These are phyloP conservation scores for Kuraishia capsulata DNA, from an alignment of 805 yeast genomes.

Conservation along the genomic window DNA sequence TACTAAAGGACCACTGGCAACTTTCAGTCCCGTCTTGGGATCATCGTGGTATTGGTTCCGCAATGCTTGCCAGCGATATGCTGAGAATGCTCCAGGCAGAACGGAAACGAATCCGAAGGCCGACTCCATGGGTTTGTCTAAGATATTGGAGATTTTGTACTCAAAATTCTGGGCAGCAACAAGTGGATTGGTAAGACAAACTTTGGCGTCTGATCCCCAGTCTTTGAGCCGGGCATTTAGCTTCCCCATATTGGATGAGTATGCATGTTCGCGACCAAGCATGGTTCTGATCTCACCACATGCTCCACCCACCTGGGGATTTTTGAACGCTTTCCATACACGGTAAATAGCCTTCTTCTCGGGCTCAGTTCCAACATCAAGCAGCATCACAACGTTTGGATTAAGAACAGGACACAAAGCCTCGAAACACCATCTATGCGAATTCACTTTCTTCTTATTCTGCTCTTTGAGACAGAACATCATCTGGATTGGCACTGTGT, in stretches of 20 bases:
- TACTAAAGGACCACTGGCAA: slow-evolving; percentile 64
- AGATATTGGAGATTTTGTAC: slow-evolving; percentile 87
- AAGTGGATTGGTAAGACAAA: slow-evolving; percentile 60
- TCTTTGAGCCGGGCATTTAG: slow-evolving; percentile 14
- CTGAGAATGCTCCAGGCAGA: slow-evolving; percentile 94
- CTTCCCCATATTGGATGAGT: not conserved
- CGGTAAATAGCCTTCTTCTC: slow-evolving; percentile 75
- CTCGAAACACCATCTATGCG: slow-evolving; percentile 95
- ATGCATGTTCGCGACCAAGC: slow-evolving; percentile 38
- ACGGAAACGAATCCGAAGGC: slow-evolving; percentile 92
- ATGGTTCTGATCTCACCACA: slow-evolving; percentile 94
- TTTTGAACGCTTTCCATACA: slow-evolving; percentile 77
- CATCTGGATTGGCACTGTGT: slow-evolving; percentile 74
- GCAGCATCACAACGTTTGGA: slow-evolving; percentile 74
- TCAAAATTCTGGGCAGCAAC: slow-evolving; percentile 97
- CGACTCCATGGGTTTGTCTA: slow-evolving; percentile 94
- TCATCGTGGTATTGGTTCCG: slow-evolving; percentile 26
- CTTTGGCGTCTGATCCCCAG: slow-evolving; percentile 8
- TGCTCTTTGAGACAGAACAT: slow-evolving; percentile 84
- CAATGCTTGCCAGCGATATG: slow-evolving; percentile 79
- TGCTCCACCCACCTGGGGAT: slow-evolving; percentile 87
- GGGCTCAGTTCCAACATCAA: slow-evolving; percentile 95
- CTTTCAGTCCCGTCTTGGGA: not conserved
- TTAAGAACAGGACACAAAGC: slow-evolving; percentile 77
- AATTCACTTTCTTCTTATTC: slow-evolving; percentile 83